Conservation (phyloP, 2,329 filamentous ascomycete genomes). For the Chaetothyriales sp. region DNA sequence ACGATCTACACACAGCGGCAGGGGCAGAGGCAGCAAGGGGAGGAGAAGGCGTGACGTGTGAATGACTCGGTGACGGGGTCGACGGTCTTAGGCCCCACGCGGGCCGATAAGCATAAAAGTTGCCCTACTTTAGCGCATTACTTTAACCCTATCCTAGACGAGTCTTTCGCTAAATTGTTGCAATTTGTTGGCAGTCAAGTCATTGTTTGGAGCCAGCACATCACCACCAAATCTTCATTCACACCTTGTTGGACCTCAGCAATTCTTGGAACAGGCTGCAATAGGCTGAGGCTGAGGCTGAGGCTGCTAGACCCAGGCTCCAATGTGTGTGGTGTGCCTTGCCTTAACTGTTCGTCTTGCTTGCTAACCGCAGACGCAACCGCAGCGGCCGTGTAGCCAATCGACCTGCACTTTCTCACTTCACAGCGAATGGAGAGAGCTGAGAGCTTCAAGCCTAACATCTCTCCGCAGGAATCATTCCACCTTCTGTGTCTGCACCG, state of each 20-base stretch:
- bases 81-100: not conserved
- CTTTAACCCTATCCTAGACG: not conserved
- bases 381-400: not conserved
- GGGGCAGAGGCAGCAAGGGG: no score
- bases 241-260: not conserved
- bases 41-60: no score
- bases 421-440: not conserved
- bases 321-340: not conserved
- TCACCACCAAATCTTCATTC: not conserved
- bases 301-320: not conserved
- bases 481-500: not conserved
- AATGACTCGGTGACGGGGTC: no score
- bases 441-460: not conserved
- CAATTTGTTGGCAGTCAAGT: not conserved
- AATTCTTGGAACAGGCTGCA: no score
- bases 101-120: not conserved
- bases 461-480: not conserved
- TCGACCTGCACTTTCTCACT: not conserved
- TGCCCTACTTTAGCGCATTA: not conserved
- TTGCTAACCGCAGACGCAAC: no score
- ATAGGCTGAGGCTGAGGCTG: not conserved
- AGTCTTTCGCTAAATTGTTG: not conserved
- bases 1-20: conserved; percentile 26
- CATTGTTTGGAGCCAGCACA: not conserved
- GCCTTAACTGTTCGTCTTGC: no score